These are phyloP conservation scores for Penicillium aurantiogriseum DNA, from an alignment of 2,329 filamentous ascomycete genomes.

Conservation along the genomic window DNA sequence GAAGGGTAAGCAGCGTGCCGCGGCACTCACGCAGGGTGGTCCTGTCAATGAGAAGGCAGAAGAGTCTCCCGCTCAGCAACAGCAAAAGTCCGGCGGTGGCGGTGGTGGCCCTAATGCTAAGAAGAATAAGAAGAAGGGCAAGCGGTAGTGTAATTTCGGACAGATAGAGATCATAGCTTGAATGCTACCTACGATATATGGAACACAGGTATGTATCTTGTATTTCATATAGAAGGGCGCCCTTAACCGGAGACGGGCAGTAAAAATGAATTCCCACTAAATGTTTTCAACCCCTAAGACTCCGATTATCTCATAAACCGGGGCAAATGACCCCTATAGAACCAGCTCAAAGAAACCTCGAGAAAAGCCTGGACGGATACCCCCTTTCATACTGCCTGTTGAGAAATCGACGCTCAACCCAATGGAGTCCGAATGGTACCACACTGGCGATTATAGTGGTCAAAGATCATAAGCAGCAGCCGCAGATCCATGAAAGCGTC, in stretches of 20 bases:
- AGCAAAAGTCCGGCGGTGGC: conserved; percentile 34
- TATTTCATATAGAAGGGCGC: background rate
- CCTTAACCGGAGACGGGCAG: background rate
- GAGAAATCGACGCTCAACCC: conserved; percentile 18
- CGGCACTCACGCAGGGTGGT: conserved; percentile 81
- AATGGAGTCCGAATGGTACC: conserved; percentile 37
- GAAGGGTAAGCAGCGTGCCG: conserved; percentile 82
- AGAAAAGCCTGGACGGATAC: background rate
- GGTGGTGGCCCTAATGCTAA: conserved; percentile 40
- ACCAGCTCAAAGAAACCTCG: background rate
- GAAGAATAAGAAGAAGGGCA: conserved; percentile 53
- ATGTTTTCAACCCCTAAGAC: background rate
- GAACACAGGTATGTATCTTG: background rate
- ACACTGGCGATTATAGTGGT: conserved; percentile 38
- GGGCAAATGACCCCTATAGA: background rate
- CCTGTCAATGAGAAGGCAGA: conserved; percentile 70
- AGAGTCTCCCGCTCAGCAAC: conserved; percentile 42
- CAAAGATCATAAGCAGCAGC: conserved; percentile 36
- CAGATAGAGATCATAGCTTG: background rate
- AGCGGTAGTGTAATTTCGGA: conserved; percentile 36
- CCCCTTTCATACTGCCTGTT: background rate
- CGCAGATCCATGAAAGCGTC: conserved; percentile 41
- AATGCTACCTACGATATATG: conserved; percentile 12
- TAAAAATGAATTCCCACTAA: background rate
- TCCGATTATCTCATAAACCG: background rate